Conservation (phyloP, 139 green algal genomes). For the Coelastrella sp. region DNA sequence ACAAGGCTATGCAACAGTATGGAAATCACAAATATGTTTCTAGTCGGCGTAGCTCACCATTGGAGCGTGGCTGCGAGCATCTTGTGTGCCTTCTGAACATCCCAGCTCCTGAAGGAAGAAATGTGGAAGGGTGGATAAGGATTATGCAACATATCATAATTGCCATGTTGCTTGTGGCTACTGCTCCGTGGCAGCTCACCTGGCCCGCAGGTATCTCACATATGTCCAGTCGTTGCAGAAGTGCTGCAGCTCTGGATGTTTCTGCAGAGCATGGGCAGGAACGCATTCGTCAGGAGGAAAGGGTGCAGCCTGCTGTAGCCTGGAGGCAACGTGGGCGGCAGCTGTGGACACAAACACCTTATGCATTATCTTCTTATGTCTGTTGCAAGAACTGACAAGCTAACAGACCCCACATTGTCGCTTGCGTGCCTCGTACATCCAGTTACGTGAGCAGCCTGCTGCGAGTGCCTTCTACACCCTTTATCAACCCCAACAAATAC, state of each 20-base stretch:
- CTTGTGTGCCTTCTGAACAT: constrained; percentile 72
- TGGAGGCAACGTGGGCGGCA: background rate
- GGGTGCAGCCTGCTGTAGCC: background rate
- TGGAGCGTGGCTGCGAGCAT: constrained; percentile 76
- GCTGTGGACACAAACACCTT: background rate
- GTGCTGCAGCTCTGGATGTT: constrained; percentile 47
- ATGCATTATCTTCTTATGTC: background rate
- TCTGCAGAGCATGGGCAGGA: background rate
- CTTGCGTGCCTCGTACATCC: background rate
- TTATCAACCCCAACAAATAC: background rate
- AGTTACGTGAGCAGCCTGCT: background rate
- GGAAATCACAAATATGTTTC: background rate
- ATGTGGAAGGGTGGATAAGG: background rate
- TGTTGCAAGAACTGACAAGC: background rate
- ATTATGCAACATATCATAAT: background rate
- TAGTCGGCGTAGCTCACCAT: constrained; percentile 58
- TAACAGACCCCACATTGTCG: background rate
- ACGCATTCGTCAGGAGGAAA: background rate
- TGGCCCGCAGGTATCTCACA: constrained; percentile 79
- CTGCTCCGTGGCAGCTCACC: constrained; percentile 46
- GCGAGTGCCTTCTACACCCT: background rate
- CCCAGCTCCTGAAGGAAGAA: constrained; percentile 62
- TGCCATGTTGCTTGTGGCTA: background rate
- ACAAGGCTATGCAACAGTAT: background rate
- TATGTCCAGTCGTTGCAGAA: constrained; percentile 79